Percentiles rank a stretch among this genome's conserved stretches.
These are phyloP conservation scores for Termitomyces sp. DNA, from an alignment of 768 basidiomycete species.

Conservation along the genomic window DNA sequence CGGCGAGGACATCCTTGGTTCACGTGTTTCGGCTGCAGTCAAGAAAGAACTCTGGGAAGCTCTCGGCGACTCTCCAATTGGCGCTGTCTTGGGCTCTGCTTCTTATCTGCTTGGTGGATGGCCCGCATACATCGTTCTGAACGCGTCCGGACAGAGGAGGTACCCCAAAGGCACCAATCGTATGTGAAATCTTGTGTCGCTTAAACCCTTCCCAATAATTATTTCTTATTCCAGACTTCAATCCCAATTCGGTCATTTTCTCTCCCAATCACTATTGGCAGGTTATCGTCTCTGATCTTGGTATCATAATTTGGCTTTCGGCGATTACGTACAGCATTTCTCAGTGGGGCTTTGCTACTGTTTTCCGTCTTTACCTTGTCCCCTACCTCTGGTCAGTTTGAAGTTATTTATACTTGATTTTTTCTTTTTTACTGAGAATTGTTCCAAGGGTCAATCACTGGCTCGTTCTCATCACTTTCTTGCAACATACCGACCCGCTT, in stretches of 20 bases:
- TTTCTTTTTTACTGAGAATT: not conserved
- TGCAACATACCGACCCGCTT: slow-evolving; percentile 95
- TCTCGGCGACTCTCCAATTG: slow-evolving; percentile 86
- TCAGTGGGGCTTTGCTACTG: slow-evolving; percentile 60
- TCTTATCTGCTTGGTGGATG: slow-evolving; percentile 78
- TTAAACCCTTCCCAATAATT: not conserved
- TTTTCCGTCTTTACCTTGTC: slow-evolving; percentile 76
- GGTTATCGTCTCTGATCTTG: slow-evolving; percentile 78
- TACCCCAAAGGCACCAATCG: slow-evolving; percentile 82
- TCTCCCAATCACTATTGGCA: slow-evolving; percentile 72
- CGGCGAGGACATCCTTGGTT: slow-evolving; percentile 61
- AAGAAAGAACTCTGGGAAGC: slow-evolving; percentile 79
- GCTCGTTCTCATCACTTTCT: slow-evolving; percentile 94
- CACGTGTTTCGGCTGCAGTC: slow-evolving; percentile 60
- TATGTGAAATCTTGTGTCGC: slow-evolving; percentile 29
- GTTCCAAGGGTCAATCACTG: slow-evolving; percentile 77
- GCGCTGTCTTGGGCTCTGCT: slow-evolving; percentile 45
- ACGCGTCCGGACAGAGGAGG: slow-evolving; percentile 79
- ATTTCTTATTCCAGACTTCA: slow-evolving; percentile 52
- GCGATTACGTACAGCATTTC: slow-evolving; percentile 51
- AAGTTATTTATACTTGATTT: not conserved
- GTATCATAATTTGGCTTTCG: slow-evolving; percentile 69
- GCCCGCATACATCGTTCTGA: slow-evolving; percentile 76
- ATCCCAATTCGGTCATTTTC: slow-evolving; percentile 75
- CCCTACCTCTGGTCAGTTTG: slow-evolving; percentile 78